A percentile compares a stretch with the other conserved stretches of the same genome.
Conservation (phyloP, 352 stramenopile genomes). For the Phytophthora parvispora region DNA sequence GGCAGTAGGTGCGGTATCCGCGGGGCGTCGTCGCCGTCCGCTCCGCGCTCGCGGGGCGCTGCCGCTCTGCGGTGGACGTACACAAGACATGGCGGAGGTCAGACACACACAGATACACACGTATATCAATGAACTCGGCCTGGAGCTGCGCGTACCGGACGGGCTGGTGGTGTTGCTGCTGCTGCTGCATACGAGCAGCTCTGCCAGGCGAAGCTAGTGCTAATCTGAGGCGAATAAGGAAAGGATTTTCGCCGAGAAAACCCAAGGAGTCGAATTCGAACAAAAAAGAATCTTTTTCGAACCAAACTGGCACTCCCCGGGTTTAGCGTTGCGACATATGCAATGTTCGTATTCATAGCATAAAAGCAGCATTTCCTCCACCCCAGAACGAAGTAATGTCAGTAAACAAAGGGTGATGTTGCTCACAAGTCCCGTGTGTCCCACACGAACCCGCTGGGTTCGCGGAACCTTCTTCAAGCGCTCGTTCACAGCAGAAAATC, state of each 20-base stretch:
- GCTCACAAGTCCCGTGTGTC: not conserved
- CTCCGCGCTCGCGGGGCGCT: conserved; percentile 12
- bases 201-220: too few species aligned
- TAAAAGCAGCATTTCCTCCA: not conserved
- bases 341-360: not conserved
- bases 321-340: conserved; percentile 10
- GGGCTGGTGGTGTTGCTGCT: conserved; percentile 8
- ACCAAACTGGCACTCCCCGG: conserved; percentile 5
- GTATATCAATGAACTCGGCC: not conserved
- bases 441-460: not conserved
- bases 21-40: conserved; percentile 20
- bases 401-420: not conserved
- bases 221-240: too few species aligned
- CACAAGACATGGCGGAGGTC: conserved; percentile 4
- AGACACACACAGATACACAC: not conserved
- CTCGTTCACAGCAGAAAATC: not conserved
- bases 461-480: conserved; percentile 3
- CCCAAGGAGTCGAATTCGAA: conserved; percentile 11
- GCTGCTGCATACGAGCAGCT: conserved; percentile 22
- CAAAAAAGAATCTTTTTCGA: conserved; percentile 26
- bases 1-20: conserved; percentile 33
- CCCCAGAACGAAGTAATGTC: not conserved
- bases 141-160: conserved; percentile 16
- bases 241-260: not conserved
- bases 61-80: conserved; percentile 11